Base-by-base conservation (phyloP, 176 grass and related monocot genomes). In the Bothriochloa decipiens region DNA sequence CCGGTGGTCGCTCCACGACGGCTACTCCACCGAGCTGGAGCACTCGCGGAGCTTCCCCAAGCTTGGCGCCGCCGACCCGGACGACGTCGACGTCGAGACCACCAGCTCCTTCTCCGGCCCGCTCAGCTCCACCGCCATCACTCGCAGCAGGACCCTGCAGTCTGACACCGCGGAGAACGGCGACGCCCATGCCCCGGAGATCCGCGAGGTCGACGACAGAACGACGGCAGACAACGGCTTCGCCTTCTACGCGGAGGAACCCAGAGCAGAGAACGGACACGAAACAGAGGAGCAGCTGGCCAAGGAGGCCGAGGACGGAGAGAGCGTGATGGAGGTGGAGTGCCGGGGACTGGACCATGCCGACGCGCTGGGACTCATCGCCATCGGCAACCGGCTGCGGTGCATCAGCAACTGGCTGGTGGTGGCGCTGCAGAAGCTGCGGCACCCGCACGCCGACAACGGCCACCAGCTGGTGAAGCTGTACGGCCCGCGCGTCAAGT, bases 321-420 rank as follows among this genome's bases (percentile, higher is more conserved):
- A 11, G 50, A 20, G 11, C 45, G 22, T 0, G 22, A 66, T 83
- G 86, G 90, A 88, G 78, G 91, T 97, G 79, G 86, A 94, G 75
- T 97, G 90, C 92, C 79, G 89, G 73, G 90, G 92, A 1, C 81
- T 97, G 65, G 95, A 97, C 69, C 95, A 97, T 68, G 95, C 92
- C 25, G 88, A 95, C 68, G 77, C 84, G 70, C 85, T 97, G 65
- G 95, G 95, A 8, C 87, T 95, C 4, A 68, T 95, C 74, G 79
- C 84, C 45, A 95, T 95, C 61, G 88, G 76, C 61, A 97, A 75
- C 82, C 88, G 95, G 39, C 89, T 97, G 37, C 86, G 95, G 35
- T 95, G 92, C 88, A 88, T 97, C 83, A 90, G 88, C 70, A 97
- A 97, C 76, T 97, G 95, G 95, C 52, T 97, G 45, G 81, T 95